A percentile compares a stretch with the other conserved stretches of the same genome.
These are phyloP conservation scores for Penicillium nordicum DNA, from an alignment of 2,329 filamentous ascomycete genomes.

Conservation along the genomic window DNA sequence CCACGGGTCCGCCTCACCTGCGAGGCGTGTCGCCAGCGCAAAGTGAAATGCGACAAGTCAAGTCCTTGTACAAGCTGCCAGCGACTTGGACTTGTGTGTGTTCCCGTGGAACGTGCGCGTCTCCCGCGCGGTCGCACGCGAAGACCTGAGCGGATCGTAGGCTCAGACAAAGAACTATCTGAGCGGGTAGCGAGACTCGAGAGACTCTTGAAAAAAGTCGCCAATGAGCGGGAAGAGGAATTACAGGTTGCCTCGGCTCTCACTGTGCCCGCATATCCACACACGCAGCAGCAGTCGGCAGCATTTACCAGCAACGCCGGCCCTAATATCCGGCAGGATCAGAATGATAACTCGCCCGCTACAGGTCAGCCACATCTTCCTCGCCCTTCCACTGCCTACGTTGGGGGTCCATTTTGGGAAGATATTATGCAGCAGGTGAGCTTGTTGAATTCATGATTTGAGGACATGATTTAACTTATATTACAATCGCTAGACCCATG, in stretches of 20 bases:
- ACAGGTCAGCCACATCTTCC: constrained; percentile 10
- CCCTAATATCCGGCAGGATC: constrained; percentile 7
- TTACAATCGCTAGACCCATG: constrained; percentile 11
- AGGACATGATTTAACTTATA: background rate
- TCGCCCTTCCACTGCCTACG: constrained; percentile 15
- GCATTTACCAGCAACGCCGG: constrained; percentile 2
- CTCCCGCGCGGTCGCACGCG: constrained; percentile 32
- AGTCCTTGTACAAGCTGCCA: constrained; percentile 32
- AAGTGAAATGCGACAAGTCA: constrained; percentile 35
- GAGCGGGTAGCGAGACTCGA: constrained; percentile 28
- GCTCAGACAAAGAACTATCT: constrained; percentile 17
- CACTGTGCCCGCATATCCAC: background rate
- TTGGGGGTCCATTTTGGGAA: constrained; percentile 26
- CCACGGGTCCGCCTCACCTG: constrained; percentile 29
- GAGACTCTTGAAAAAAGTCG: constrained; percentile 19
- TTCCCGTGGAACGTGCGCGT: constrained; percentile 32
- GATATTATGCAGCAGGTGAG: constrained; percentile 27
- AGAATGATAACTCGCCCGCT: background rate
- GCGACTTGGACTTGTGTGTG: constrained; percentile 23
- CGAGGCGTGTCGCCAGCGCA: constrained; percentile 32
- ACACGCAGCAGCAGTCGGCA: background rate
- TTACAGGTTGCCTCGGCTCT: background rate
- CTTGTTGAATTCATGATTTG: background rate
- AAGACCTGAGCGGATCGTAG: constrained; percentile 9
- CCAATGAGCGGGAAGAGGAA: constrained; percentile 8